Percentiles rank a stretch among this genome's conserved stretches.
These are phyloP conservation scores for Globisporangium alternatum DNA, from an alignment of 352 stramenopile species.

Conservation along the genomic window DNA sequence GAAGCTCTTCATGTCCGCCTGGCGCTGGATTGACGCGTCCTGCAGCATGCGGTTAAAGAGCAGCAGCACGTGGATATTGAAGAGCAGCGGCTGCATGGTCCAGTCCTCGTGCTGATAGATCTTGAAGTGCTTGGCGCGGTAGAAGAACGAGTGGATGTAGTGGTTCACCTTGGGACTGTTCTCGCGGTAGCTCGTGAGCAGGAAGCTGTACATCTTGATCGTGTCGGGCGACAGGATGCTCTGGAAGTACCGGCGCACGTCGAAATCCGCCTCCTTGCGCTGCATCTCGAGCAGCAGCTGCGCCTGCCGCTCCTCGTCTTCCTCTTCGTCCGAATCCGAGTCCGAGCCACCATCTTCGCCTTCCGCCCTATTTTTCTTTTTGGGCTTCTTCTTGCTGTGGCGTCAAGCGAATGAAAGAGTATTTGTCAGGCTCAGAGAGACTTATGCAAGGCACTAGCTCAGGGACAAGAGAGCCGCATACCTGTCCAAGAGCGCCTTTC, in stretches of 20 bases:
- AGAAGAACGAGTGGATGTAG: slow-evolving; percentile 88
- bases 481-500: slow-evolving; percentile 63
- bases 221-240: slow-evolving; percentile 79
- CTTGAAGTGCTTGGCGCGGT: slow-evolving; percentile 78
- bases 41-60: slow-evolving; percentile 87
- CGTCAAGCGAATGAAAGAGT: neutral
- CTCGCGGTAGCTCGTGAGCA: slow-evolving; percentile 66
- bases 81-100: slow-evolving; percentile 86
- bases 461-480: slow-evolving; percentile 13
- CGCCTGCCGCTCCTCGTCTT: slow-evolving; percentile 64
- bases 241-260: slow-evolving; percentile 79
- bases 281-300: slow-evolving; percentile 82
- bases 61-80: slow-evolving; percentile 78
- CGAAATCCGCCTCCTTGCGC: slow-evolving; percentile 84
- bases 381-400: slow-evolving; percentile 25
- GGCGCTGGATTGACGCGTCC: slow-evolving; percentile 58
- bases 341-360: slow-evolving; percentile 32
- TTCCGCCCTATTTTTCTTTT: slow-evolving; percentile 24
- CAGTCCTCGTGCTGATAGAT: slow-evolving; percentile 69
- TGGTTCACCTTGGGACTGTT: slow-evolving; percentile 86
- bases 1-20: slow-evolving; percentile 61
- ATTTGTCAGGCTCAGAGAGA: neutral
- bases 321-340: slow-evolving; percentile 68
- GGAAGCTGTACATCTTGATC: slow-evolving; percentile 80
- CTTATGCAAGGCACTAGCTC: neutral